Evolutionary conservation across 768 basidiomycete species (phyloP), one percentile per base, ranked within the genome.

Genomic region (Tylopilus balloui): DNA sequence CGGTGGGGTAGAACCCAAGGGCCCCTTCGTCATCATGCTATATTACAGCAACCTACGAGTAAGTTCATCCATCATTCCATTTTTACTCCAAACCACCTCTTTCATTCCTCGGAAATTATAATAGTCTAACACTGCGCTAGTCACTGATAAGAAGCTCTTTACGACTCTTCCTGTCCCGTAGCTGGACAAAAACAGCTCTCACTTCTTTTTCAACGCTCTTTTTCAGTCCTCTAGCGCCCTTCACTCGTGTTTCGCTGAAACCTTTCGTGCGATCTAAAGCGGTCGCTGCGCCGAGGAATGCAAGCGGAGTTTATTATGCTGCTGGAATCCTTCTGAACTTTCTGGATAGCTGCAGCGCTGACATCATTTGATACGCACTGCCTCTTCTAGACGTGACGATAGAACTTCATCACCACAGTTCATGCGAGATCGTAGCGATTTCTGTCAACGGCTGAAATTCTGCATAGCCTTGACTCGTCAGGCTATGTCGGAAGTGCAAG

Each of bases 71-170:
- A 31, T 53, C 54, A 47, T 57, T 52, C 40, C 54, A 53, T 48
- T 49, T 39, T 49, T 27, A 12, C 42, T 50, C 39, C 45, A 53
- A 32, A 21, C 40, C 23, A 15, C 36, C 44, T 23, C 17, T 42
- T 63, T 64, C 63, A 61, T 64, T 60, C 58, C 14, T 50, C 62
- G 62, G 62, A 65, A 54, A 64, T 65, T 60, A 64, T 51, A 3
- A 15, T 32, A 36, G 48, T 50, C 50, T 46, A 20, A 35, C 41
- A 27, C 39, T 60, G 47, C 38, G 43, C 35, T 15, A 34, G 53
- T 47, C 48, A 45, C 37, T 27, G 40, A 52, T 53, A 47, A 41
- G 46, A 62, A 47, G 49, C 35, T 39, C 46, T 47, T 52, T 38
- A 29, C 48, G 29, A 47, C 46, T 45, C 25, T 50, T 45, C 25